A percentile compares a stretch with the other conserved stretches of the same genome.
phyloP scores from a whole-genome alignment of 2,329 filamentous ascomycete species.

The Exophiala spinifera region DNA sequence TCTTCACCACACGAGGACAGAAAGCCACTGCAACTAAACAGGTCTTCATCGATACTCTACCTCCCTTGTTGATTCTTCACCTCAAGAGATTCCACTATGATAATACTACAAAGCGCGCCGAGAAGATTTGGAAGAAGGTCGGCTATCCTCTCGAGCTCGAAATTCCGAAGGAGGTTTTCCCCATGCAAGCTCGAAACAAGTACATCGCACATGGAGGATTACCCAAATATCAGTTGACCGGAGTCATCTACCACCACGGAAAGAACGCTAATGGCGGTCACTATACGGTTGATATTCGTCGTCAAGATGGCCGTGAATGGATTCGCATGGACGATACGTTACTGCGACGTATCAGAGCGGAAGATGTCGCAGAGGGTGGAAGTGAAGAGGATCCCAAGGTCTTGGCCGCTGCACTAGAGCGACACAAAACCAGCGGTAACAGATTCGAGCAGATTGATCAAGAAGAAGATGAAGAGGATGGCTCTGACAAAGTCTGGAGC shows the following conservation, averaged over 20 bases:
- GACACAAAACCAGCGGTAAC: constrained; percentile 62
- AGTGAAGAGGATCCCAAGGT: constrained; percentile 73
- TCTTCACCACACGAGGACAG: constrained; percentile 72
- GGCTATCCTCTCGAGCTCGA: constrained; percentile 93
- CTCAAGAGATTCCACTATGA: constrained; percentile 98
- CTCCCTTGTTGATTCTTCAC: constrained; percentile 88
- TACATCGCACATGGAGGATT: constrained; percentile 64
- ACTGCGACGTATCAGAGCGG: constrained; percentile 76
- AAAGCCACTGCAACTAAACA: constrained; percentile 84
- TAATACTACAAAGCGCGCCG: constrained; percentile 72
- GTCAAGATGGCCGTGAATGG: constrained; percentile 95
- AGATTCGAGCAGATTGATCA: constrained; percentile 67
- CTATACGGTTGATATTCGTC: constrained; percentile 94
- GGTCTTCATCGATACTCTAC: constrained; percentile 86
- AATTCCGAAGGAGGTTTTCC: constrained; percentile 85
- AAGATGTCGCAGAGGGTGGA: constrained; percentile 84
- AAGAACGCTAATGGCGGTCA: constrained; percentile 95
- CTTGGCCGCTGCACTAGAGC: constrained; percentile 63
- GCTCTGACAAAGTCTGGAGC: constrained; percentile 70
- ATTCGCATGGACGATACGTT: constrained; percentile 92
- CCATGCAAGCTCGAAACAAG: constrained; percentile 67
- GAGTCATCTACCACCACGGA: constrained; percentile 94
- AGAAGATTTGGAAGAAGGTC: constrained; percentile 98
- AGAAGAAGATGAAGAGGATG: constrained; percentile 61
- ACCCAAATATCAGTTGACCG: constrained; percentile 80